Base-by-base conservation (phyloP, 768 basidiomycete genomes). In the Mycena belliarum region DNA sequence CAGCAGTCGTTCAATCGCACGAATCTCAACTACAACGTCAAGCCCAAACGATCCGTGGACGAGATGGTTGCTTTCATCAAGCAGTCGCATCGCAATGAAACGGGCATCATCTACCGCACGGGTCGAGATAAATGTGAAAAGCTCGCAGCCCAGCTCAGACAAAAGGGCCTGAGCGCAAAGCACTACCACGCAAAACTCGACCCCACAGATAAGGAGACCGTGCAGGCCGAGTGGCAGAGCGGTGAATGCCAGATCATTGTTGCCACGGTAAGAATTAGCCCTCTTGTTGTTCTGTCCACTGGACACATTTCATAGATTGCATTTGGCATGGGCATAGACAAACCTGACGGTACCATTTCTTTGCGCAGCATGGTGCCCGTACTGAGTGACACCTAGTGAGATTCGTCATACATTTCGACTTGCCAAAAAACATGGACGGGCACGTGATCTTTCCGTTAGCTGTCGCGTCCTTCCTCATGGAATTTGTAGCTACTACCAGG, bases 271-370 rank as follows among this genome's bases (percentile, higher is more conserved):
- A 64, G 28, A 35, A 42, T 32, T 32, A 12, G 12, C 6, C n/a
- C 45, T 49, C 25, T 15, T 26, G 10, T 59, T 32, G 14, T 38
- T 16, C 59, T 50, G 25, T 40, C 6, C 32, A 18, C 59, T 60
- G 43, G 55, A n/a, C n/a, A n/a, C n/a, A n/a, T n/a, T 20, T 16
- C 7, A 45, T n/a, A 60, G 59, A 85, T 95, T 63, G 95, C 95
- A 0, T 98, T 98, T 70, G 96, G 96, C 12, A 98, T 98, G 95
- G 95, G 96, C 1, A 92, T 96, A 48, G 92, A 95, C 72, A 95
- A 95, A 70, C 71, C 85, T 6, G 82, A 91, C 65, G 89, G 89
- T 89, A 69, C 60, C 37, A 15, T 46, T 28, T 16, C 3, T 15
- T 10, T 55, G 20, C 23, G 21, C 7, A 21, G n/a, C n/a, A 20